A percentile compares a stretch with the other conserved stretches of the same genome.
Evolutionary conservation across 2,329 filamentous ascomycete species (phyloP).

Genomic region (Bisporella sp.): DNA sequence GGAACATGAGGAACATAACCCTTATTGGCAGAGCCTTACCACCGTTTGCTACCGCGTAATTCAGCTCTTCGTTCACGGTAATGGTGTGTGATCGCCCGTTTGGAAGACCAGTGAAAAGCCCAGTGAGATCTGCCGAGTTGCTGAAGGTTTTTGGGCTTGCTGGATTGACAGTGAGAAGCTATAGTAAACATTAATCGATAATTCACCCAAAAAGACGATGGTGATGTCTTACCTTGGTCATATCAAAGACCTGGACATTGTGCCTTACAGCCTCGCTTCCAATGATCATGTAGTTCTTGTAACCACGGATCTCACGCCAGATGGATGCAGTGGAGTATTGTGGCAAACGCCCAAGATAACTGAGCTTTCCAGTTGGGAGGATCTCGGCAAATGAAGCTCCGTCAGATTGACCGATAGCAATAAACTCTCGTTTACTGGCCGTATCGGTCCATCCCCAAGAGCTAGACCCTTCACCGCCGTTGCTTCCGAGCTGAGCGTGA

Average conservation of each 20-base stretch:
- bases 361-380: slow-evolving; percentile 8
- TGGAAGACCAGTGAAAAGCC: neutral
- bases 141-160: neutral
- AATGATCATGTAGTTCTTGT: slow-evolving; percentile 31
- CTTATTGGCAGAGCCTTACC: slow-evolving; percentile 2
- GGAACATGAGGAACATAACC: no score
- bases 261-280: slow-evolving; percentile 37
- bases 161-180: neutral
- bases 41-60: slow-evolving; percentile 30
- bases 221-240: slow-evolving; percentile 32
- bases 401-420: slow-evolving; percentile 20
- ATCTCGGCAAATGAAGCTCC: neutral
- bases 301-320: slow-evolving; percentile 32
- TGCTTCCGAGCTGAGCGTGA: slow-evolving; percentile 13
- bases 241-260: slow-evolving; percentile 48
- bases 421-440: slow-evolving; percentile 39
- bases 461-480: slow-evolving; percentile 7
- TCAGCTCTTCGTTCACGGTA: slow-evolving; percentile 32
- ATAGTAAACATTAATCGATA: no score
- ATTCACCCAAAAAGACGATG: no score
- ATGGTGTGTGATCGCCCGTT: slow-evolving; percentile 34
- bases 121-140: neutral
- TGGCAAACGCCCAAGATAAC: slow-evolving; percentile 34
- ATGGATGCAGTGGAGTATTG: slow-evolving; percentile 18
- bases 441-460: slow-evolving; percentile 37